These are phyloP conservation scores for Dryas integrifolia DNA, from an alignment of 331 rosid genomes.

Conservation along the genomic window DNA sequence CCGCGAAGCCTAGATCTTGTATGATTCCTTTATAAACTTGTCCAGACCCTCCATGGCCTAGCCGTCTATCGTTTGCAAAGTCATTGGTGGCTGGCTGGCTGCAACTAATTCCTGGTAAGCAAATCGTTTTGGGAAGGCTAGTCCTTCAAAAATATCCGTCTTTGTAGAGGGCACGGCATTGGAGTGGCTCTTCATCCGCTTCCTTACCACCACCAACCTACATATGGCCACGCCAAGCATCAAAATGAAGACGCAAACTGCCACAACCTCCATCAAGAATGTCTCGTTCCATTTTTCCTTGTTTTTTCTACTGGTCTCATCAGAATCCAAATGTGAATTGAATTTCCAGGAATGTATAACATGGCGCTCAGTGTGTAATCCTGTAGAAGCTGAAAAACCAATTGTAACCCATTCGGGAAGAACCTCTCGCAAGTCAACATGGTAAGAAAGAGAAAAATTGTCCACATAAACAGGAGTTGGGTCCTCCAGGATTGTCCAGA, in stretches of 20 bases:
- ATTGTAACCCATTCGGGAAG: conserved; percentile 34
- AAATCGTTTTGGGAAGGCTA: conserved; percentile 38
- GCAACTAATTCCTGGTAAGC: conserved; percentile 33
- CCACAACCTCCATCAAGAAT: not conserved
- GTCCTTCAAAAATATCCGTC: conserved; percentile 32
- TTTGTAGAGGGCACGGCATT: not conserved
- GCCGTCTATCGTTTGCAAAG: conserved; percentile 35
- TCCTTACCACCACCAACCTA: not conserved
- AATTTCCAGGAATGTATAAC: conserved; percentile 42
- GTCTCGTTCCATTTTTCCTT: not conserved
- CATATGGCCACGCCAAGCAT: not conserved
- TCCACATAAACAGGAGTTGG: not conserved
- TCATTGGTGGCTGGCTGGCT: conserved; percentile 41
- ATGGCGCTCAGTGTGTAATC: conserved; percentile 17
- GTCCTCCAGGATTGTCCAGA: conserved; percentile 9
- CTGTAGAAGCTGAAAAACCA: conserved; percentile 43
- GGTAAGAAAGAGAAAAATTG: conserved; percentile 17
- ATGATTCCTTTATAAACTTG: conserved; percentile 41
- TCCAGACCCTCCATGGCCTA: conserved; percentile 46
- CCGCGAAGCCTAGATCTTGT: conserved; percentile 22
- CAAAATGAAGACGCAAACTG: not conserved
- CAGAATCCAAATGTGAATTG: conserved; percentile 28
- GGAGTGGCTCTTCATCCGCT: not conserved
- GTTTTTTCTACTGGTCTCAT: not conserved
- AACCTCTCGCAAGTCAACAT: conserved; percentile 30